Evolutionary conservation across 2,329 filamentous ascomycete species (phyloP).

Genomic region (Leptoxyphium fumago): DNA sequence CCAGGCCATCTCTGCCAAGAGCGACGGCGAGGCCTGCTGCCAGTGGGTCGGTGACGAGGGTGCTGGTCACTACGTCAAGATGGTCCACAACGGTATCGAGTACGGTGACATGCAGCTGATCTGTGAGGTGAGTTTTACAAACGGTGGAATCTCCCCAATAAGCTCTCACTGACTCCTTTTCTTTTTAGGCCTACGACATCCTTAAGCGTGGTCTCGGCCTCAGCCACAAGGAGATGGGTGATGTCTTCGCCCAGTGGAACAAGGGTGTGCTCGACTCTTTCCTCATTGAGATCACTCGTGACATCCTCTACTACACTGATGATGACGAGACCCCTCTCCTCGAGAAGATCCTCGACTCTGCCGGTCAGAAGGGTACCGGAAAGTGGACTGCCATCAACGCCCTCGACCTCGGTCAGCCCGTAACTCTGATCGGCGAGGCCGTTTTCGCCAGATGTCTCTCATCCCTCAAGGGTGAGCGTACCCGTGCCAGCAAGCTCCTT

Average conservation of each 20-base stretch:
- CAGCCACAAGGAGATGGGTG: conserved; percentile 84
- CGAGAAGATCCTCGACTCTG: conserved; percentile 98
- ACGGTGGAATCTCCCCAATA: neutral
- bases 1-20: conserved; percentile 94
- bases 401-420: conserved; percentile 94
- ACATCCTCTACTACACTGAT: conserved; percentile 97
- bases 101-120: conserved; percentile 99
- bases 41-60: conserved; percentile 99
- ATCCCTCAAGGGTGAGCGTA: conserved; percentile 85
- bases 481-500: conserved; percentile 64
- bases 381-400: conserved; percentile 99
- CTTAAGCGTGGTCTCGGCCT: conserved; percentile 95
- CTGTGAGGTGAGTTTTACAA: conserved; percentile 58
- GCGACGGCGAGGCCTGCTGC: conserved; percentile 91
- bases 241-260: conserved; percentile 93
- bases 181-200: conserved; percentile 82
- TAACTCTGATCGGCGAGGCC: conserved; percentile 93
- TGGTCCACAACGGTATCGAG: conserved; percentile 99
- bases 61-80: conserved; percentile 99
- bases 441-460: conserved; percentile 92
- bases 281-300: conserved; percentile 96
- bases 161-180: neutral
- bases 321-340: conserved; percentile 81
- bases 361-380: conserved; percentile 97
- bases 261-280: conserved; percentile 97